Evolutionary conservation across 768 basidiomycete genomes (phyloP).

Genomic region (Rhodocollybia butyracea): DNA sequence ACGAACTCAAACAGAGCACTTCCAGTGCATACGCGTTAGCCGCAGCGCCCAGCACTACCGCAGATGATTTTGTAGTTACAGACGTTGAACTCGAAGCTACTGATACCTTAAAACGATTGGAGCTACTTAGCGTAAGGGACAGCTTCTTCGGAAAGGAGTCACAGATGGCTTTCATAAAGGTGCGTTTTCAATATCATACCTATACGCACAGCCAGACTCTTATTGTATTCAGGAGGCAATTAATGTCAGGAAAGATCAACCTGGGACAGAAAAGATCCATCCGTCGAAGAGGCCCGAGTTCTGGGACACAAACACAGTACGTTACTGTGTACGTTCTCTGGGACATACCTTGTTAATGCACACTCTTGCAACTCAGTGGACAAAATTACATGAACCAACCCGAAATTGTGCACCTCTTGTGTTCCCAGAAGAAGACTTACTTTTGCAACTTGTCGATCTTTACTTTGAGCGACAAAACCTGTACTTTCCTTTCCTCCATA

Average conservation of each 20-base stretch:
- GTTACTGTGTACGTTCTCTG: background rate
- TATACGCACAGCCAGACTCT: background rate
- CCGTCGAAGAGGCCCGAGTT: constrained; percentile 18
- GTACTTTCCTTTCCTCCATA: constrained; percentile 67
- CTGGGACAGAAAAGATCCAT: background rate
- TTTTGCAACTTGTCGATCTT: constrained; percentile 50
- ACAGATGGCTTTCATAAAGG: constrained; percentile 30
- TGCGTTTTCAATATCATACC: constrained; percentile 18
- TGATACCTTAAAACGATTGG: background rate
- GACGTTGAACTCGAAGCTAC: background rate
- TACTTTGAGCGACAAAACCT: constrained; percentile 61
- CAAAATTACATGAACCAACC: background rate
- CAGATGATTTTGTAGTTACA: background rate
- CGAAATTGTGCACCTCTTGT: background rate
- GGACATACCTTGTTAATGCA: background rate
- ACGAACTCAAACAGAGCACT: background rate
- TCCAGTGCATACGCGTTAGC: background rate
- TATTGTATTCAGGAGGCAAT: constrained; percentile 5
- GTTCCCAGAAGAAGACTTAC: constrained; percentile 56
- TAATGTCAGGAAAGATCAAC: background rate
- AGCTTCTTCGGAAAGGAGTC: constrained; percentile 32
- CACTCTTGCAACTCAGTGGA: background rate
- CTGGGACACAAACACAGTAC: constrained; percentile 22
- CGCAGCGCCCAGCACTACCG: background rate
- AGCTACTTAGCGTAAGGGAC: background rate